Base-by-base conservation (phyloP, 331 rosid genomes). In the Quercus phellos region DNA sequence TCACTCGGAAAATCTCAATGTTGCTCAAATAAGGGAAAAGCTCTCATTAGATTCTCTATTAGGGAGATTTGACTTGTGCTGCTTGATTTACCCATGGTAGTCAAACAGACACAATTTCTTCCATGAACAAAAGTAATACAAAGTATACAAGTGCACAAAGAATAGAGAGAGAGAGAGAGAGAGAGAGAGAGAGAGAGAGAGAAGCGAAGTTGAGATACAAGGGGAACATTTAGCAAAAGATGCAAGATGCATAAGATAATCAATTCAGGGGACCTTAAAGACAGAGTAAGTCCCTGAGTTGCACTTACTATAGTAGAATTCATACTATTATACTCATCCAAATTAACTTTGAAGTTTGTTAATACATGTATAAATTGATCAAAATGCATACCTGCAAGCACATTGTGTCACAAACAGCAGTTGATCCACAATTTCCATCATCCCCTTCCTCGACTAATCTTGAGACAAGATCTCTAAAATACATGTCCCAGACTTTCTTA, bases 351-450 rank as follows among this genome's bases (percentile, higher is more conserved):
- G 18, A 81, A 74, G 55, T 6, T 30, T 46, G 18, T 21, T 21
- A 13, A 4, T 50, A 6, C 9, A 42, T 22, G 29, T 72, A 60
- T 17, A 67, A 64, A 59, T 53, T 43, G 50, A 82, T 66, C n/a
- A 63, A 32, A 80, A 74, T 51, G 72, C 8, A 87, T 82, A 95
- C 98, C 99, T 95, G 98, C 94, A 95, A 89, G 90, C 98, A 92
- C 74, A 85, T 85, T 51, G 93, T 85, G 73, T 94, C 99, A 34
- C 99, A 94, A 79, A 89, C 91, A 68, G 98, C 90, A 64, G 96
- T 83, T 17, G 99, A 90, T 72, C 99, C 99, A 21, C 74, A 85
- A 75, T 95, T 95, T 18, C 97, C 95, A 75, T 95, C 98, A 80
- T 91, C 90, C 77, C 99, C 99, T 84, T 91, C 87, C 81, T 83